Evolutionary conservation across 2,329 filamentous ascomycete genomes (phyloP), one percentile per base, ranked within the genome.

Genomic region (Rutstroemia sp.): DNA sequence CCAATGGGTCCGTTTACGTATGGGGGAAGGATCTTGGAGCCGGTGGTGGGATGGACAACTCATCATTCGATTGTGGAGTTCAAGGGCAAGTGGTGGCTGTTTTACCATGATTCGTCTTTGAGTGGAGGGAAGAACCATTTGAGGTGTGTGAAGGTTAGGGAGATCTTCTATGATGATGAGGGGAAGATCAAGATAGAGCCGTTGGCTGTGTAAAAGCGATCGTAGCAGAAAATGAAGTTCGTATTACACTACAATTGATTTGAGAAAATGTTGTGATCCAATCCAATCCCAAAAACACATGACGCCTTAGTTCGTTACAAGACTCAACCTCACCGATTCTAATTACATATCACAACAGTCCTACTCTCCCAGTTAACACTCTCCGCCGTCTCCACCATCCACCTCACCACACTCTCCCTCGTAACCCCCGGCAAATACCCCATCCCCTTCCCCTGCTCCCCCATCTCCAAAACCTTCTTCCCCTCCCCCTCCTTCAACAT

Each of bases 11-110:
- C 88, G 0, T 91, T 91, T 64, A 87, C 81, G 1, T 91, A 89
- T 60, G 78, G 76, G 0, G 87, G 88, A 0, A 73, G 81, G 48
- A 86, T 92, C 54, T 69, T 92, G 49, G 86, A 90, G 74, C 88
- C 87, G 0, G 88, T 92, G 5, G 70, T 87, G 25, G 87, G 88
- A 1, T 92, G 88, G 88, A 91, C 88, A 45, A 92, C 88, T 54
- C 88, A 91, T 72, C 88, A 91, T 69, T 88, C 83, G 3, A 86
- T 92, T 62, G 85, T 86, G 9, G 86, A 90, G 74, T 89, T 87
- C 66, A 69, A 81, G 70, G 84, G 79, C 4, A 80, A 78, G 61
- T 90, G 87, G 81, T 91, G 82, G 71, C 69, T 92, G 56, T 91
- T 91, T 69, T 83, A 90, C 68, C 88, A 91, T 67, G 88, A 91